Base-by-base conservation (phyloP, 2,329 filamentous ascomycete genomes). In the Aspergillus unguis region DNA sequence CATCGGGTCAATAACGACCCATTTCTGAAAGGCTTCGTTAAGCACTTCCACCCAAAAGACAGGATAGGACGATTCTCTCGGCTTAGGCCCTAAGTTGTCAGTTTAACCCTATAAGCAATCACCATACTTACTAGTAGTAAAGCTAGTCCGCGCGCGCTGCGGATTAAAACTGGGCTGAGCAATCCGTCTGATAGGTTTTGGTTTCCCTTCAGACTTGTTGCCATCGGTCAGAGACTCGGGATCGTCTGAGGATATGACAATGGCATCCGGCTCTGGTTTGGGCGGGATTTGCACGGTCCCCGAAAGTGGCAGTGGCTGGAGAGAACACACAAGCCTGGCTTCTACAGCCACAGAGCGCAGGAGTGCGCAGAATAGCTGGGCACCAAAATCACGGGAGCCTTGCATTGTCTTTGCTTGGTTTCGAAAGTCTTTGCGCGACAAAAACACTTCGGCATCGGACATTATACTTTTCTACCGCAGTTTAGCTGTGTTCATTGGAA, bases 31-130 rank as follows among this genome's bases (percentile, higher is more conserved):
- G 0, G 88, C 87, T 48, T 85, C 78, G 58, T 96, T 92, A 58
- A 96, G 88, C 3, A 90, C 86, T 72, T 99, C 94, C 0, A 96
- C 86, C 94, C 94, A 99, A 67, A 91, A 97, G 3, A 97, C 80
- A 0, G 94, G 94, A 63, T 86, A 89, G 0, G 82, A 71, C 0
- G 90, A 92, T 64, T 92, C 89, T 26, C 79, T 72, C 23, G 71
- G 71, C 32, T 68, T 67, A 26, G 72, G 69, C 8, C 68, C 70
- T 46, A 75, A 26, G 52, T 54, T 46, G 49, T 55, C 31, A 57
- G 49, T 25, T 29, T 4, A 29, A 7, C 3, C n/a, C 7, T 27
- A 7, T 7, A 37, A 3, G 7, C 1, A n/a, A 7, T 36, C 7
- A 23, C 2, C 6, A 23, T 11, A 43, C 61, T 23, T 62, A 67